A percentile compares a stretch with the other conserved stretches of the same genome.
Conservation (phyloP, 805 yeast species). For the Candida khao-thaluensis region DNA sequence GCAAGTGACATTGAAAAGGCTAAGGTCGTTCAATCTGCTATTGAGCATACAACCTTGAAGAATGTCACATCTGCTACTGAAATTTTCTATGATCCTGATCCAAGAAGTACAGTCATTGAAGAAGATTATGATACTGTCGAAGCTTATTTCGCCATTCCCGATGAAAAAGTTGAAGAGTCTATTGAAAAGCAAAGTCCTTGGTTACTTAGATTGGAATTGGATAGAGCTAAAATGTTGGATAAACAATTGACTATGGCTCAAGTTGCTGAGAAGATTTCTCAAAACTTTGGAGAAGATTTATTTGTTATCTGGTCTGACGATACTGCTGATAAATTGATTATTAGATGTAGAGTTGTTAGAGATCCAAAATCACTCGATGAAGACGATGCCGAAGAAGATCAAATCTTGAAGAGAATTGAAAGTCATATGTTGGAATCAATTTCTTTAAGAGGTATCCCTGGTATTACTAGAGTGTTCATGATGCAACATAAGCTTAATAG, state of each 20-base stretch:
- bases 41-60: slow-evolving; percentile 92
- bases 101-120: slow-evolving; percentile 91
- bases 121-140: slow-evolving; percentile 97
- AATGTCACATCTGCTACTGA: slow-evolving; percentile 97
- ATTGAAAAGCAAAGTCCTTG: slow-evolving; percentile 96
- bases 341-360: slow-evolving; percentile 97
- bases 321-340: slow-evolving; percentile 92
- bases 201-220: slow-evolving; percentile 93
- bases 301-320: slow-evolving; percentile 99
- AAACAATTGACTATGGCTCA: slow-evolving; percentile 97
- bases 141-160: slow-evolving; percentile 95
- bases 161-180: slow-evolving; percentile 93
- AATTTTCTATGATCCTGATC: slow-evolving; percentile 97
- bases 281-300: slow-evolving; percentile 89
- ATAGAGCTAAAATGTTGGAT: slow-evolving; percentile 98
- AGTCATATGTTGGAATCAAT: slow-evolving; percentile 95
- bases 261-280: slow-evolving; percentile 93
- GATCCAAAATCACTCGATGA: slow-evolving; percentile 92
- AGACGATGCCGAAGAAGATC: slow-evolving; percentile 96
- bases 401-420: slow-evolving; percentile 90
- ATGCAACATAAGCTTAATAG: slow-evolving; percentile 75
- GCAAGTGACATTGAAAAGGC: slow-evolving; percentile 92
- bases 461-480: slow-evolving; percentile 87
- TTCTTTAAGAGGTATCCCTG: slow-evolving; percentile 92
- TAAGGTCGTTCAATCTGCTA: slow-evolving; percentile 91